Evolutionary conservation across 139 green algal species (phyloP).

Genomic region (Chlorella vulgaris): DNA sequence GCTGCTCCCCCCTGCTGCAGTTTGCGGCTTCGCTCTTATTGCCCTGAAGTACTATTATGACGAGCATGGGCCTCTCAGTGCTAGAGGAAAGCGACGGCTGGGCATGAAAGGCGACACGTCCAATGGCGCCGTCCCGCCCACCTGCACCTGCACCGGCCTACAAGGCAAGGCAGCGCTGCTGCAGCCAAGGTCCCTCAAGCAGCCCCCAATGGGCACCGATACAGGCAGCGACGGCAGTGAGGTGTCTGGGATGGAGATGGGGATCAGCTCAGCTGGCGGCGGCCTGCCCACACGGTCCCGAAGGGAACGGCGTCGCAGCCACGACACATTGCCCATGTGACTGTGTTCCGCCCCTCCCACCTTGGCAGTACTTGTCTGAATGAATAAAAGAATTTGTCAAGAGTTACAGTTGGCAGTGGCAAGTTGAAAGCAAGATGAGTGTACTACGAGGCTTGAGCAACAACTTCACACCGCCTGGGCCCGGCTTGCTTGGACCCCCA

Average conservation of each 20-base stretch:
- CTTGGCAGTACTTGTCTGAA: neutral
- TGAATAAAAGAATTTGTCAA: no score
- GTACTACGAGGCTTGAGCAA: no score
- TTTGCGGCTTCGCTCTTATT: constrained; percentile 3
- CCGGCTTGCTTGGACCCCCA: no score
- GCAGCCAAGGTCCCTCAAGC: neutral
- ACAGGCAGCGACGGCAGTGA: neutral
- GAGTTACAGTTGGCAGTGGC: no score
- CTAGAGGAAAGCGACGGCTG: neutral
- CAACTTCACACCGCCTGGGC: no score
- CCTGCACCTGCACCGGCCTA: neutral
- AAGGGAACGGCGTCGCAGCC: neutral
- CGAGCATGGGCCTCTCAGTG: neutral
- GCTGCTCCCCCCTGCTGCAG: neutral
- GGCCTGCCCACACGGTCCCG: neutral
- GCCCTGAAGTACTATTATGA: neutral
- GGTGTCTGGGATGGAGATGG: neutral
- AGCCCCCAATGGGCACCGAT: neutral
- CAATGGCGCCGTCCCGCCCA: neutral
- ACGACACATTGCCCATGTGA: neutral
- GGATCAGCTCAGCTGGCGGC: neutral
- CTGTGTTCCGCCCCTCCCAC: neutral
- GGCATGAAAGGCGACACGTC: neutral
- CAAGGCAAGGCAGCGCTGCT: neutral
- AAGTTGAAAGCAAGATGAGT: no score